Base-by-base conservation (phyloP, 2,329 filamentous ascomycete species). In the Plenodomus lindquistii region DNA sequence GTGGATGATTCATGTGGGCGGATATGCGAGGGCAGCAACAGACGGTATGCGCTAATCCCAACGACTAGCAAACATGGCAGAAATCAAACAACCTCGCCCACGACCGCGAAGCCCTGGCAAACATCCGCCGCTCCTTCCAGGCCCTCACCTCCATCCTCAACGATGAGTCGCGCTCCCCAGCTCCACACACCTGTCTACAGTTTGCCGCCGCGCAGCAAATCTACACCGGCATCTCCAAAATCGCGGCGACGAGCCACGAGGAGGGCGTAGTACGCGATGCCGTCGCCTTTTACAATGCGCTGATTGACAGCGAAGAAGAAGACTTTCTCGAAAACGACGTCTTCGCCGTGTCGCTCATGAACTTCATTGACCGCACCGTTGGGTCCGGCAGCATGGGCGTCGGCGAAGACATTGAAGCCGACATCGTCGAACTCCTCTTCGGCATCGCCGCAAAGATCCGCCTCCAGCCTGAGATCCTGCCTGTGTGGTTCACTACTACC, bases 401-500 rank as follows among this genome's bases (percentile, higher is more conserved):
- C 3, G 85, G 87, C 31, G 81, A 85, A 44, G 89, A 96, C 48
- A 92, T 89, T 10, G 92, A 97, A 71, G 88, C 88, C 9, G 86
- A 91, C 50, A 86, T 97, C 40, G 89, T 97, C 42, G 93, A 99
- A 75, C 77, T 99, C 46, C 83, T 96, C 37, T 99, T 99, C 75
- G 95, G 93, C 54, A 92, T 99, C 59, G 91, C 94, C 17, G 95
- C 94, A 59, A 97, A 97, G 79, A 96, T 99, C 60, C 83, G 94
- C 38, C 78, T 97, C 52, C 88, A 95, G 60, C 92, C 94, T 4
- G 83, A 86, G 49, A 93, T 97, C 45, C 76, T 99, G 39, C 84
- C 89, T 1, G 88, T 91, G 15, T 99, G 94, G 94, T 99, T 99
- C 75, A 88, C 87, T 56, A 83, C 73, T 2, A 66, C 67, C 2